phyloP scores from a whole-genome alignment of 2,329 filamentous ascomycete genomes.

The Cryphonectria nitschkei region DNA sequence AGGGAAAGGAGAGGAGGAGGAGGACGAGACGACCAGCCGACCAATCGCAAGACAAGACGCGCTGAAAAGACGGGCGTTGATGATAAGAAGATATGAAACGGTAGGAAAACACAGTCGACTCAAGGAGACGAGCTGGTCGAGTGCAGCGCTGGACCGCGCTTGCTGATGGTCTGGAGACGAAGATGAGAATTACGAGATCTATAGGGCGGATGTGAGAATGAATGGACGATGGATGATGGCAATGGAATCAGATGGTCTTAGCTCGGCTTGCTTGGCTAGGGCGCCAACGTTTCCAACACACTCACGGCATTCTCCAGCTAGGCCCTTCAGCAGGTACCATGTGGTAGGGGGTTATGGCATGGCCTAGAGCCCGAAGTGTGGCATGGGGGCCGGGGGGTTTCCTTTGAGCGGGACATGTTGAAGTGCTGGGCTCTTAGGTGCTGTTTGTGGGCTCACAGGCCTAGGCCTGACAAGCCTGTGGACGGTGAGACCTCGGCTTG shows the following conservation, averaged over 20 bases:
- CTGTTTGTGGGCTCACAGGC: neutral
- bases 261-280: neutral
- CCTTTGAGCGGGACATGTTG: neutral
- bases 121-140: conserved; percentile 10
- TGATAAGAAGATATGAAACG: neutral
- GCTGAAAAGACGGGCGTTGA: neutral
- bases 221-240: conserved; percentile 7
- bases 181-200: neutral
- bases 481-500: neutral
- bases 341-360: neutral
- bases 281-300: neutral
- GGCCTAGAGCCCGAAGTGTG: neutral
- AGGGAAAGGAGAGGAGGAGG: neutral
- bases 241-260: conserved; percentile 4
- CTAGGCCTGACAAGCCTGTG: neutral
- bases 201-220: conserved; percentile 2
- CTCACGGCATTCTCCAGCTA: neutral
- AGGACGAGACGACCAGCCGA: neutral
- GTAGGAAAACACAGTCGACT: neutral
- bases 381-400: neutral
- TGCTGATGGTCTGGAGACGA: conserved; percentile 11
- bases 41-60: neutral
- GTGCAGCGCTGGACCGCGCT: conserved; percentile 18
- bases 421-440: neutral
- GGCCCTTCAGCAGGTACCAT: neutral